Percentiles rank a stretch among this genome's conserved stretches.
Conservation (phyloP, 345 rosid species). For the Abelmoschus esculentus region DNA sequence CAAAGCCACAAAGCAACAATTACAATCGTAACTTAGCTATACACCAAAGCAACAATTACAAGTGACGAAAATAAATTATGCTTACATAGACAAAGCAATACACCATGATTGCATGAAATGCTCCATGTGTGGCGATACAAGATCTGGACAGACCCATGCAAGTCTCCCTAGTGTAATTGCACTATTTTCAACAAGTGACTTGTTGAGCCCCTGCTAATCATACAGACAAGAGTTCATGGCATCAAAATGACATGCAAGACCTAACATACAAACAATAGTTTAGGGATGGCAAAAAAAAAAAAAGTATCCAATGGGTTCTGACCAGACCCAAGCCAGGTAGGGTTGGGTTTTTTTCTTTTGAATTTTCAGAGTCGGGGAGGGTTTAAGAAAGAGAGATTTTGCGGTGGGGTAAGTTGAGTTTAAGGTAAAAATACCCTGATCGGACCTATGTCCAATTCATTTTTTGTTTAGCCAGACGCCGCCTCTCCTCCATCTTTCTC, state of each 20-base stretch:
- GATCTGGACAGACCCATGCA: constrained; percentile 96
- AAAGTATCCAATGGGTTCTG: too few relatives aligned
- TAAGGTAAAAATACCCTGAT: too few relatives aligned
- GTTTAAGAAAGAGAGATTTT: too few relatives aligned
- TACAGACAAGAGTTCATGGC: constrained; percentile 9
- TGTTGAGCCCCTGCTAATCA: constrained; percentile 62
- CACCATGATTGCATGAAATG: constrained; percentile 99
- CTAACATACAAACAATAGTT: not conserved
- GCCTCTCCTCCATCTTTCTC: too few relatives aligned
- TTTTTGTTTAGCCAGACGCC: too few relatives aligned
- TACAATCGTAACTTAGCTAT: not conserved
- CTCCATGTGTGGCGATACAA: constrained; percentile 93
- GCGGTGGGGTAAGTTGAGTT: too few relatives aligned
- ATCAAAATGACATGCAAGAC: not conserved
- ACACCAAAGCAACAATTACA: not conserved
- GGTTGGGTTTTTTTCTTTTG: too few relatives aligned
- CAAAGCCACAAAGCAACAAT: too few relatives aligned
- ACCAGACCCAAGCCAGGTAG: too few relatives aligned
- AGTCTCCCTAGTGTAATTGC: constrained; percentile 98
- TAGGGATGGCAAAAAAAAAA: too few relatives aligned
- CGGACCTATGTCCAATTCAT: too few relatives aligned
- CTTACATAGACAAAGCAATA: constrained; percentile 79
- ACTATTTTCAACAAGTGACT: constrained; percentile 84
- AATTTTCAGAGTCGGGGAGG: too few relatives aligned
- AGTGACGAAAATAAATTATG: not conserved